Conservation (phyloP, 1,139 yeast species). For the Taphrina flavorubra region DNA sequence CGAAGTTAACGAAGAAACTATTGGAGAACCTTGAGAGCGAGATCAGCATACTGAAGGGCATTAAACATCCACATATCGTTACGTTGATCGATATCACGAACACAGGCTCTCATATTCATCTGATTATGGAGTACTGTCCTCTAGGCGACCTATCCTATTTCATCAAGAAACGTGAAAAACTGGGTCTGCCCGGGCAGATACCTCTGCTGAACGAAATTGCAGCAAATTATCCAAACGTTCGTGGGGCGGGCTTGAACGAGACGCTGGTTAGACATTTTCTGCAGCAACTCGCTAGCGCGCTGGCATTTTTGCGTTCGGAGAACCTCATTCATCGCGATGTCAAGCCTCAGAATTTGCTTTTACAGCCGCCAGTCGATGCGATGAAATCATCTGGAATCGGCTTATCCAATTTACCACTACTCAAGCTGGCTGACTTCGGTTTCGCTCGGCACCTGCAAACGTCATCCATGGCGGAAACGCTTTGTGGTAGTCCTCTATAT, state of each 20-base stretch:
- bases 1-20: conserved; percentile 82
- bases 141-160: conserved; percentile 90
- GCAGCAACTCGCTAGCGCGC: conserved; percentile 83
- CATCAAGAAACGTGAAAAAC: conserved; percentile 74
- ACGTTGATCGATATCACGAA: conserved; percentile 70
- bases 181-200: conserved; percentile 61
- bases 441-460: conserved; percentile 93
- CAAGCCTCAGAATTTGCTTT: conserved; percentile 86
- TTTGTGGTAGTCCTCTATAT: conserved; percentile 94
- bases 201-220: conserved; percentile 79
- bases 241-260: conserved; percentile 76
- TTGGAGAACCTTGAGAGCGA: conserved; percentile 90
- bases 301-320: conserved; percentile 76
- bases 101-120: conserved; percentile 67
- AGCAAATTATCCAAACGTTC: conserved; percentile 81
- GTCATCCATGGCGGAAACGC: conserved; percentile 91
- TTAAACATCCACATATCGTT: conserved; percentile 93
- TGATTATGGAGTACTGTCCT: conserved; percentile 97
- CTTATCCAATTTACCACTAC: conserved; percentile 83
- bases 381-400: conserved; percentile 59
- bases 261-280: conserved; percentile 80
- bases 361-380: conserved; percentile 68
- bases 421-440: conserved; percentile 96
- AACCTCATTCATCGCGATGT: conserved; percentile 92
- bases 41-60: conserved; percentile 78